phyloP scores from a whole-genome alignment of 2,329 filamentous ascomycete species.

The Phialophora macrospora region DNA sequence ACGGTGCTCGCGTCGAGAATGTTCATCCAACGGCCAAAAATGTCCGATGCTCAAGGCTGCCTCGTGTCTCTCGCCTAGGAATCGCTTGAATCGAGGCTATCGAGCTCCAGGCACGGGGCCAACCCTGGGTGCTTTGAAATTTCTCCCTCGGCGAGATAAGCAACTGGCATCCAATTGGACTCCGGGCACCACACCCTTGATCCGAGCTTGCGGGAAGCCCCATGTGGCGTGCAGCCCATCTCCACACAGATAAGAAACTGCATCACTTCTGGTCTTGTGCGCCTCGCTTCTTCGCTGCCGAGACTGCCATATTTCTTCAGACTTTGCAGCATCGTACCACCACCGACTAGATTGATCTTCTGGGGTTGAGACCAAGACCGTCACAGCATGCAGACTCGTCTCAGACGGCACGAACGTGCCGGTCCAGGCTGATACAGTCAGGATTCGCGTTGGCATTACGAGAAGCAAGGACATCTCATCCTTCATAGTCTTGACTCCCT shows the following conservation, averaged over 20 bases:
- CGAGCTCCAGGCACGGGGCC: background rate
- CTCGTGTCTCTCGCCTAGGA: slow-evolving; percentile 18
- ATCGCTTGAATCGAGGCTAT: slow-evolving; percentile 15
- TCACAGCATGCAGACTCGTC: background rate
- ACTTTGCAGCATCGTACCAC: slow-evolving; percentile 2
- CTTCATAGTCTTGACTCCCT: background rate
- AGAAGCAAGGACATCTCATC: background rate
- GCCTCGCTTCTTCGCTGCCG: background rate
- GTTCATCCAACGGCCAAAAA: background rate
- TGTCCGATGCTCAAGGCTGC: slow-evolving; percentile 7
- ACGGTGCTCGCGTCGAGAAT: background rate
- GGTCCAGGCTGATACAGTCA: background rate
- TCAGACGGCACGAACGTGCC: background rate
- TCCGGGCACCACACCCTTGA: background rate
- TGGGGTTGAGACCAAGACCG: background rate
- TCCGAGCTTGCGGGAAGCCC: slow-evolving; percentile 3
- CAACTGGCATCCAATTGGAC: slow-evolving; percentile 8
- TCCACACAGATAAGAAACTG: slow-evolving; percentile 19
- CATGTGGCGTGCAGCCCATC: slow-evolving; percentile 2
- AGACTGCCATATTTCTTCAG: background rate
- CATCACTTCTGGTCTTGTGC: background rate
- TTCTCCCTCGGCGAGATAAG: slow-evolving; percentile 22
- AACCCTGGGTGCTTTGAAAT: background rate
- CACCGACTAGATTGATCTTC: background rate
- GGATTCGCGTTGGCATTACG: slow-evolving; percentile 7